Evolutionary conservation across 1,139 yeast genomes (phyloP), one percentile per base, ranked within the genome.

Genomic region (Pichia sp.): DNA sequence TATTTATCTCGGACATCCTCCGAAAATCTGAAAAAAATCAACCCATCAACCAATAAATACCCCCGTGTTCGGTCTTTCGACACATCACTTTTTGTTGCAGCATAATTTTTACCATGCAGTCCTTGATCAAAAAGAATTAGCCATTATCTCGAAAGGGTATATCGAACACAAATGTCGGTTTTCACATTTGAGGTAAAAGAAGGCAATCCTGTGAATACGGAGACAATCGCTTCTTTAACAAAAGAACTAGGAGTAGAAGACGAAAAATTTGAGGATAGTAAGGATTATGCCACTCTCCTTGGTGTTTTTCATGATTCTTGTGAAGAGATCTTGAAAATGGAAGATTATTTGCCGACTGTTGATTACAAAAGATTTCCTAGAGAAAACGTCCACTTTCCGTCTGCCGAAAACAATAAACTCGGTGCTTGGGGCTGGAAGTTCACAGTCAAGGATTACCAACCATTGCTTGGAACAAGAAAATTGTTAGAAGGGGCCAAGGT

Each of bases 391-490:
- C 64, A 65, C 52, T 54, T 57, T 10, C 65, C 69, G 32, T 50
- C 57, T 1, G 48, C 54, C 15, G 63, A 62, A 16, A 64, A 68
- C 3, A 66, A 66, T 48, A 54, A 53, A 11, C 62, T 62, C 47
- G 72, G 72, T 41, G 75, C 72, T 5, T 72, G 75, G 75, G 74
- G 71, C 10, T 70, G 68, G 60, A 66, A 68, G 54, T 72, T 70
- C 15, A 67, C 66, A 2, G 67, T 72, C 47, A 67, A 69, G 50
- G 72, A 69, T 47, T 23, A 23, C 26, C 26, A 23, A 23, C 26
- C 26, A 23, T 23, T 23, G 26, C 26, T 23, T 23, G 62, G 3
- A 13, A 32, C 10, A 32, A 32, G 36, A 10, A 32, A 13, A 32
- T 32, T 32, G 13, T 59, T 72, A 29, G 64, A 64, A 6, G 72